Conservation (phyloP, 2,329 filamentous ascomycete genomes). For the Aspergillus sp. region DNA sequence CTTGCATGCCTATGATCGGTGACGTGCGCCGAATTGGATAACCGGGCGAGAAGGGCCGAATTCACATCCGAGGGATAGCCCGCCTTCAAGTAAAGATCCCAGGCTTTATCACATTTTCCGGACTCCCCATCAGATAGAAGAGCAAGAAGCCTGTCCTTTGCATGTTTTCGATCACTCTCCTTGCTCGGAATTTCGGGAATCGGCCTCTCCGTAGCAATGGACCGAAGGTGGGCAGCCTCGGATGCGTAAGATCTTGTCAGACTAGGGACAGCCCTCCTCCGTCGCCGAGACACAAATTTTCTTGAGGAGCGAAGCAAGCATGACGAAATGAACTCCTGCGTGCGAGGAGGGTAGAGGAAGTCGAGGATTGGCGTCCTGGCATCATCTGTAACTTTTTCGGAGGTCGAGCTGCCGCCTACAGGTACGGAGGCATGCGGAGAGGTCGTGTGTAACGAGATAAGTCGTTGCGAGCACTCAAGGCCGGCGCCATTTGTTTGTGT, state of each 20-base stretch:
- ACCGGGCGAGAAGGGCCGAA: constrained; percentile 28
- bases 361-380: constrained; percentile 31
- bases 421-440: constrained; percentile 17
- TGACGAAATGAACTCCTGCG: constrained; percentile 22
- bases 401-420: constrained; percentile 9
- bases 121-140: constrained; percentile 16
- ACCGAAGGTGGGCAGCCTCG: constrained; percentile 14
- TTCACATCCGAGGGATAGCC: constrained; percentile 26
- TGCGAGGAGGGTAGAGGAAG: constrained; percentile 39
- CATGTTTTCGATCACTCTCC: constrained; percentile 11
- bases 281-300: constrained; percentile 25
- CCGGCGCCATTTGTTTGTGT: constrained; percentile 33
- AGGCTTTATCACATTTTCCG: constrained; percentile 38
- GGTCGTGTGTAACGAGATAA: constrained; percentile 27
- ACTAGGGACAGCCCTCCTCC: constrained; percentile 20
- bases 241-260: constrained; percentile 29
- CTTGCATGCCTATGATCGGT: constrained; percentile 44
- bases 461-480: constrained; percentile 34
- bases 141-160: constrained; percentile 16
- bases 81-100: constrained; percentile 39
- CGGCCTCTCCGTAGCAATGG: constrained; percentile 7
- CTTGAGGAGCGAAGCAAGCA: constrained; percentile 24
- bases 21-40: constrained; percentile 40
- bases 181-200: constrained; percentile 6
- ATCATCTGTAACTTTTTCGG: constrained; percentile 16